Evolutionary conservation across 148 eudicot genomes (phyloP).

Genomic region (Vaccinium darrowii): DNA sequence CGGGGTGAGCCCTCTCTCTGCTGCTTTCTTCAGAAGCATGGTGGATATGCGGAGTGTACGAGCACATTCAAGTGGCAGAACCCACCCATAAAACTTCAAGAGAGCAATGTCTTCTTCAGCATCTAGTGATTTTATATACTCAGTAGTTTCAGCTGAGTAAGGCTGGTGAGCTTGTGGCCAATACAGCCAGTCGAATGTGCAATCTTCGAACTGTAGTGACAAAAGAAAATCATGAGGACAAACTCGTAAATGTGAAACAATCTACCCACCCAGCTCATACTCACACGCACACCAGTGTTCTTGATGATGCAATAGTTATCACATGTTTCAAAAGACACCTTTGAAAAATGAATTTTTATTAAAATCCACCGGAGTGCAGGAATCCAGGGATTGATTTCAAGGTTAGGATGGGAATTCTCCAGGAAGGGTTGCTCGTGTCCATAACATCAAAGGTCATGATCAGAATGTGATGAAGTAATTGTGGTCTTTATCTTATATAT

Average conservation of each 20-base stretch:
- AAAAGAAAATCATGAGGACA: neutral
- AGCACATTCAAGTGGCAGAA: constrained; percentile 53
- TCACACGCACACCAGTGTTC: neutral
- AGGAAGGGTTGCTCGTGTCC: no score
- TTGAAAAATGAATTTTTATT: neutral
- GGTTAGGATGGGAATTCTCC: no score
- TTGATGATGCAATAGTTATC: constrained; percentile 8
- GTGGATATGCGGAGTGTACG: constrained; percentile 67
- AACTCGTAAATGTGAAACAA: neutral
- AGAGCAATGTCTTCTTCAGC: constrained; percentile 74
- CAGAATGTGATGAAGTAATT: neutral
- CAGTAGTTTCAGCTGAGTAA: constrained; percentile 45
- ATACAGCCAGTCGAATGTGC: constrained; percentile 86
- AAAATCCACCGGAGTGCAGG: neutral
- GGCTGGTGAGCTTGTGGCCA: constrained; percentile 82
- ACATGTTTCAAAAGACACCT: neutral
- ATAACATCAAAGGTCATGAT: neutral
- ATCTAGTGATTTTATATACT: constrained; percentile 65
- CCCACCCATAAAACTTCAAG: constrained; percentile 68
- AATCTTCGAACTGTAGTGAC: constrained; percentile 64
- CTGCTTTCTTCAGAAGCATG: constrained; percentile 78
- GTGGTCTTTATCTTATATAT: neutral
- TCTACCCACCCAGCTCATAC: neutral
- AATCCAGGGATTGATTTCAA: no score
- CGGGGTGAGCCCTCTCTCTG: constrained; percentile 58